Base-by-base conservation (phyloP, 2,329 filamentous ascomycete genomes). In the Arthrocladium fulminans region DNA sequence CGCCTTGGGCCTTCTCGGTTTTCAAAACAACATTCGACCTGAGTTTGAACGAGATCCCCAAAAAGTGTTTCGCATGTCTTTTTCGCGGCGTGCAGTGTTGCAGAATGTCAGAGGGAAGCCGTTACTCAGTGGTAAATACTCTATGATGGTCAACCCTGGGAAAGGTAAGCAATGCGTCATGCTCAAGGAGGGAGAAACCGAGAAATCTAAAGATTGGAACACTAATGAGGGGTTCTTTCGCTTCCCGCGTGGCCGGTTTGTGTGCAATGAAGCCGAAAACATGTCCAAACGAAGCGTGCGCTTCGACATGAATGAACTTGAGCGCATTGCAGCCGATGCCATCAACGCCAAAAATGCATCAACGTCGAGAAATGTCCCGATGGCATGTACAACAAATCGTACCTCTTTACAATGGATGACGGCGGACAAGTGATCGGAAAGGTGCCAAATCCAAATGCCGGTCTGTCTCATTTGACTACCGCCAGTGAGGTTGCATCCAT, bases 401-500 rank as follows among this genome's bases (percentile, higher is more conserved):
- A 67, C 37, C 53, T 62, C 22, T 52, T 60, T 6, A 52, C 45
- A 2, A 60, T 66, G 53, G 51, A 50, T 15, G 57, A 65, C 53
- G 60, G 59, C 2, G 49, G 47, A 2, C 54, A 51, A 24, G 47
- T 66, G 24, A 39, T 67, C 37, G 62, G 60, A 4, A 57, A 61
- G 19, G 51, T 68, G 10, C 66, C 64, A 2, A 66, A 67, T 48
- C 61, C 61, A 2, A 55, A 51, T 4, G 63, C 64, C 22, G 51
- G 59, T 10, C 53, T 61, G 15, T 48, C 58, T 43, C 52, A 49
- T n/a, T 50, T 60, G 24, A 61, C 60, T 19, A 60, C 63, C 10
- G 64, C 63, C n/a, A 67, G 64, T 51, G 62, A 68, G 51, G 64
- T 66, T n/a, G 64, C 66, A 27, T 66, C 63, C 2, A 49, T 65